phyloP scores from a whole-genome alignment of 2,329 filamentous ascomycete genomes.

The Ramularia endophylla region DNA sequence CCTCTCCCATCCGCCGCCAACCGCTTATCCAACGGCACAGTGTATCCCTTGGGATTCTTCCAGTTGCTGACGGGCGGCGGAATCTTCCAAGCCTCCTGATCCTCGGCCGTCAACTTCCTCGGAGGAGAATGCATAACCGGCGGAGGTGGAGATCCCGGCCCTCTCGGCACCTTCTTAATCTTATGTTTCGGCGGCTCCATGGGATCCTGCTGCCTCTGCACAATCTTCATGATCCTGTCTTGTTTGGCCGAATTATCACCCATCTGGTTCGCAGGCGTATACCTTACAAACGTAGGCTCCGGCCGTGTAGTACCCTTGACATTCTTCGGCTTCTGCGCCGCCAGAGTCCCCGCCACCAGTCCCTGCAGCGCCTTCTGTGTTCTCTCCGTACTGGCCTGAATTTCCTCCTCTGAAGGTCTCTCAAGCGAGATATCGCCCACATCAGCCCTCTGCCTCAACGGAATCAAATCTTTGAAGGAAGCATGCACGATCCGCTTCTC shows the following conservation, averaged over 20 bases:
- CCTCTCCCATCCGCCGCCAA: constrained; percentile 88
- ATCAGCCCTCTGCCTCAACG: constrained; percentile 84
- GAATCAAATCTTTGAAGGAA: constrained; percentile 95
- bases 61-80: constrained; percentile 90
- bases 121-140: constrained; percentile 94
- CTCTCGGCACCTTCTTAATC: constrained; percentile 94
- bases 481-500: constrained; percentile 83
- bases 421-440: constrained; percentile 85
- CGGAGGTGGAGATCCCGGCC: constrained; percentile 85
- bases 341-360: constrained; percentile 77
- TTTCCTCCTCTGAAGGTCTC: constrained; percentile 76
- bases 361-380: constrained; percentile 80
- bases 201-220: constrained; percentile 86
- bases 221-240: constrained; percentile 97
- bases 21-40: constrained; percentile 90
- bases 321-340: constrained; percentile 93
- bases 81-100: constrained; percentile 95
- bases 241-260: constrained; percentile 79
- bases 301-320: constrained; percentile 69
- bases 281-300: constrained; percentile 89
- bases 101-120: constrained; percentile 89
- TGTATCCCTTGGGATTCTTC: constrained; percentile 99
- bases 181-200: constrained; percentile 99
- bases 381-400: constrained; percentile 75
- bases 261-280: constrained; percentile 88